A percentile compares a stretch with the other conserved stretches of the same genome.
phyloP scores from a whole-genome alignment of 257 asterid species.

The Datura wrightii region DNA sequence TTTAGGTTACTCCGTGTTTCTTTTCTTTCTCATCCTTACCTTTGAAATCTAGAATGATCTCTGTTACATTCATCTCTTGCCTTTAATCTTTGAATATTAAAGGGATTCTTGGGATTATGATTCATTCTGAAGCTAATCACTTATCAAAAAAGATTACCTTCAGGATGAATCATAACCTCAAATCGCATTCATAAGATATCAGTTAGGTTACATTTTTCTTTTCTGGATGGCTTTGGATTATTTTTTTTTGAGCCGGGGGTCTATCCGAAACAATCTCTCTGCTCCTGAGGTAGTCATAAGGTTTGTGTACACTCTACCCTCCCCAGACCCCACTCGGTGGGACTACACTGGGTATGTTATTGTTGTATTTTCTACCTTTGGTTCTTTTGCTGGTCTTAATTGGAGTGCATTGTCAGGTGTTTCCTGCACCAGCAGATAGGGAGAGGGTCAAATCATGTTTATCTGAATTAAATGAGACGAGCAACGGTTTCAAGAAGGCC shows the following conservation, averaged over 20 bases:
- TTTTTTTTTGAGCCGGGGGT: too few species aligned
- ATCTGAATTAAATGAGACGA: slow-evolving; percentile 85
- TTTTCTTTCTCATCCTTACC: background rate
- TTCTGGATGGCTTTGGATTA: too few species aligned
- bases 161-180: slow-evolving; percentile 21
- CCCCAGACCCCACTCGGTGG: too few species aligned
- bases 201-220: slow-evolving; percentile 1
- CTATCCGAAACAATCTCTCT: too few species aligned
- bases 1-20: background rate
- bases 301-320: too few species aligned
- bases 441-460: slow-evolving; percentile 89
- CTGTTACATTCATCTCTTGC: background rate
- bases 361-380: background rate
- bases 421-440: slow-evolving; percentile 80
- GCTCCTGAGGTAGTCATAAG: too few species aligned
- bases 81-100: background rate
- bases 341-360: too few species aligned
- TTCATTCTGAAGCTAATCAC: background rate
- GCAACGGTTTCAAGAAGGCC: slow-evolving; percentile 79
- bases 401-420: slow-evolving; percentile 54
- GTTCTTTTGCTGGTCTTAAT: slow-evolving; percentile 21
- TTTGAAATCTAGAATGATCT: background rate
- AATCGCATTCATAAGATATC: slow-evolving; percentile 4
- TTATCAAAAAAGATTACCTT: background rate
- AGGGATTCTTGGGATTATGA: background rate